Conservation (phyloP, 331 rosid species). For the Pyrus hybrid region DNA sequence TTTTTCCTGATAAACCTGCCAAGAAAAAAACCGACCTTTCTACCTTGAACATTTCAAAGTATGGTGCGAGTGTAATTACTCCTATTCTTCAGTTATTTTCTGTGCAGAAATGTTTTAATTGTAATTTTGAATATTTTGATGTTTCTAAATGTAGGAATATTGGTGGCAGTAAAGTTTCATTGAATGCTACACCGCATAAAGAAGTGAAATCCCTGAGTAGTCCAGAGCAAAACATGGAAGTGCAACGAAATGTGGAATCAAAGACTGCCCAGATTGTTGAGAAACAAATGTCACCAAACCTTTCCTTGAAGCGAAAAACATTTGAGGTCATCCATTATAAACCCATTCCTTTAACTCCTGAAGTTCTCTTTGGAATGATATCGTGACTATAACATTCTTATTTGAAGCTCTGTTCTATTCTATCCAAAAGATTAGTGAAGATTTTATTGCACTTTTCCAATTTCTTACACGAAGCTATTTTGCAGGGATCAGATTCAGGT, state of each 20-base stretch:
- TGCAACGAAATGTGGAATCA: conserved; percentile 22
- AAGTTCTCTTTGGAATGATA: background rate
- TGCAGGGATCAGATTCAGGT: conserved; percentile 60
- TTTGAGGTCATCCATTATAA: conserved; percentile 41
- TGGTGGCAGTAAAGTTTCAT: conserved; percentile 28
- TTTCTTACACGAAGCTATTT: conserved; percentile 15
- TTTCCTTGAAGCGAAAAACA: conserved; percentile 53
- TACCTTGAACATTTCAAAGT: conserved; percentile 45
- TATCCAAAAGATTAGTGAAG: conserved; percentile 2
- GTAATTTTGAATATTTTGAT: conserved; percentile 8
- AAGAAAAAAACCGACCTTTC: conserved; percentile 39
- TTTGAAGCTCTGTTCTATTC: conserved; percentile 13
- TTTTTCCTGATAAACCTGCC: conserved; percentile 31
- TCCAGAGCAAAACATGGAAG: conserved; percentile 28
- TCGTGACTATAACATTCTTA: conserved; percentile 1
- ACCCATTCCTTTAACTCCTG: background rate
- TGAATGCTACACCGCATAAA: conserved; percentile 10
- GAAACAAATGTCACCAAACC: conserved; percentile 28
- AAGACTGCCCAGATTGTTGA: conserved; percentile 29
- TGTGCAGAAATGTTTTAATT: background rate
- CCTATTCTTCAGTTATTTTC: conserved; percentile 2
- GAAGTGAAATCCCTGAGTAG: background rate
- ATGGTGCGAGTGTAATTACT: conserved; percentile 6
- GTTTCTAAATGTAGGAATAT: conserved; percentile 25
- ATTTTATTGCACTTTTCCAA: background rate